Evolutionary conservation across 2,329 filamentous ascomycete species (phyloP), one percentile per base, ranked within the genome.

Genomic region (Penicillium frequentans): DNA sequence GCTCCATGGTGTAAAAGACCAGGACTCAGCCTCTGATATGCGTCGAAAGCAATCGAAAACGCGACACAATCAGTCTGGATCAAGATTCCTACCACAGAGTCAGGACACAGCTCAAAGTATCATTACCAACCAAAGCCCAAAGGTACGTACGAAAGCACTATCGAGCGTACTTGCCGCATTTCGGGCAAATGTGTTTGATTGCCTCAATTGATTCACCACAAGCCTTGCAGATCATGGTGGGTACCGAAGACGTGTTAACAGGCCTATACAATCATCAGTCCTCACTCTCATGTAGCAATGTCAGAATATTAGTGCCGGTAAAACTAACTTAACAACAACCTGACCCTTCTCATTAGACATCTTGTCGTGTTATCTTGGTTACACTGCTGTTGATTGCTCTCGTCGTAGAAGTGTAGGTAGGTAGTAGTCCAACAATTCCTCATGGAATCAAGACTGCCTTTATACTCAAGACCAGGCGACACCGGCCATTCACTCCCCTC

Each of bases 151-250:
- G 7, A n/a, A 27, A 43, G 13, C 45, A 27, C 46, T 46, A 58
- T 54, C 48, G 56, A 52, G 46, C 46, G 33, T 52, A 47, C 39
- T 58, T 54, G 10, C 52, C 56, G 27, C 56, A 58, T 16, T 46
- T 29, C 1, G 52, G 56, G 29, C 56, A 58, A 24, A 58, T 49
- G 11, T 54, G 46, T 26, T 58, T 54, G 11, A 13, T 51, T 33
- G 42, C 35, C 27, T 48, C 37, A 33, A 54, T 58, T 5, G 51
- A 29, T 26, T 47, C 52, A 42, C 52, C 48, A 33, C 56, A 58
- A 26, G 50, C 47, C 33, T 50, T 58, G 52, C 56, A 58, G 23
- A 14, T 33, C 23, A 58, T 58, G 0, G 51, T 54, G 10, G 27
- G 10, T 23, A 21, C 52, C 23, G 29, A 31, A n/a, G 55, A 35